Evolutionary conservation across 2,329 filamentous ascomycete genomes (phyloP).

Genomic region (Aureobasidium sp.): DNA sequence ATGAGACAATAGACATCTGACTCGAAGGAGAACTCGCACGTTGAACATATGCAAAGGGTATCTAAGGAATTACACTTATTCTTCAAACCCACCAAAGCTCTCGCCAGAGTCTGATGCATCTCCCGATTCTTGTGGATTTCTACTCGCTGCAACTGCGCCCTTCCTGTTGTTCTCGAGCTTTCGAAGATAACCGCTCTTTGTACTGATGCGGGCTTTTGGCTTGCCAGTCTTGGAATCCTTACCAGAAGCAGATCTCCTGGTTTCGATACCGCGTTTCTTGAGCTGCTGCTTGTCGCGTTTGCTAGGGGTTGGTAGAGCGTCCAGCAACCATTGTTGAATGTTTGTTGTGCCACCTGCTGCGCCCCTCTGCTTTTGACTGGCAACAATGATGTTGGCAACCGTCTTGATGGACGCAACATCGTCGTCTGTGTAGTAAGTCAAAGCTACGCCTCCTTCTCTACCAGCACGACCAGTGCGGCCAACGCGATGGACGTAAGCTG

Average conservation of each 20-base stretch:
- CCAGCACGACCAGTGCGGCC: slow-evolving; percentile 87
- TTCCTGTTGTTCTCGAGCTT: slow-evolving; percentile 59
- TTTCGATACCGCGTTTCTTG: slow-evolving; percentile 75
- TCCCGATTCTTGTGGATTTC: slow-evolving; percentile 24
- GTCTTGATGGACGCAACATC: slow-evolving; percentile 85
- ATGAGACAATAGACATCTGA: background rate
- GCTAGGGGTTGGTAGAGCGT: slow-evolving; percentile 73
- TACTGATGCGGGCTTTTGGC: slow-evolving; percentile 64
- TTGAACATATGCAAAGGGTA: background rate
- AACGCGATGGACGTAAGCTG: slow-evolving; percentile 86
- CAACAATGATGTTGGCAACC: slow-evolving; percentile 85
- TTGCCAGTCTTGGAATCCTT: slow-evolving; percentile 38
- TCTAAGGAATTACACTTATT: background rate
- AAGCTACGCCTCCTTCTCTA: slow-evolving; percentile 75
- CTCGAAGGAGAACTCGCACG: background rate
- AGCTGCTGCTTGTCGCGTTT: slow-evolving; percentile 80
- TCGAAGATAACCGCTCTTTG: slow-evolving; percentile 70
- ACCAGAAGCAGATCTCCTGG: slow-evolving; percentile 45
- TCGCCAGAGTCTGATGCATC: slow-evolving; percentile 22
- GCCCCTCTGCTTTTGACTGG: slow-evolving; percentile 64
- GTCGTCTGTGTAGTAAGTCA: slow-evolving; percentile 93
- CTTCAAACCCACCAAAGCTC: slow-evolving; percentile 39
- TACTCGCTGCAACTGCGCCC: slow-evolving; percentile 27
- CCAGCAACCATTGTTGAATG: slow-evolving; percentile 79
- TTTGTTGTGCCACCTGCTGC: slow-evolving; percentile 44